These are phyloP conservation scores for Syncephalastrum contaminatum DNA, from an alignment of 371 early-diverging fungal genomes.

Conservation along the genomic window DNA sequence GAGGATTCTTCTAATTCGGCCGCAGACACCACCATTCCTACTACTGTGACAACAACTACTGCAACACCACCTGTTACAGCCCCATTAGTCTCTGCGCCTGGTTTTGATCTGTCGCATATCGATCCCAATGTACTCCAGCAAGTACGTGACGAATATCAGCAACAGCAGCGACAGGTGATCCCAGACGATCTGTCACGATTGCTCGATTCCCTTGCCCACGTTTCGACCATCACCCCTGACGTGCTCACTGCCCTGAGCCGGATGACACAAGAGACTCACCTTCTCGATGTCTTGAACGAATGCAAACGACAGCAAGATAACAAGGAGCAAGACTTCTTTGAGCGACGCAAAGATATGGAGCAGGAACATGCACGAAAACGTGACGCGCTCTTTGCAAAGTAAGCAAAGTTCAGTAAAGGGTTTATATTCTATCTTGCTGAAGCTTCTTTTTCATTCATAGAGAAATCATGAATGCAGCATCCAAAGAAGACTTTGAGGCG, in stretches of 20 bases:
- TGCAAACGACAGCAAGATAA: slow-evolving; percentile 33
- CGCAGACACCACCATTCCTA: no score
- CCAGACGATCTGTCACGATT: slow-evolving; percentile 14
- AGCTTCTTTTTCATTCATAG: background rate
- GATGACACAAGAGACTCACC: slow-evolving; percentile 34
- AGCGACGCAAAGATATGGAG: slow-evolving; percentile 27
- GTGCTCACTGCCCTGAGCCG: slow-evolving; percentile 29
- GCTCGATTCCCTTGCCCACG: slow-evolving; percentile 19
- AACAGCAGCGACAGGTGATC: background rate
- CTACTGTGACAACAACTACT: no score
- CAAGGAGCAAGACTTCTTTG: slow-evolving; percentile 34
- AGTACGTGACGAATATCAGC: slow-evolving; percentile 39
- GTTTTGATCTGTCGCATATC: slow-evolving; percentile 26
- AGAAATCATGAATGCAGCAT: background rate
- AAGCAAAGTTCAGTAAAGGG: background rate
- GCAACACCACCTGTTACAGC: no score
- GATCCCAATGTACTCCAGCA: slow-evolving; percentile 35
- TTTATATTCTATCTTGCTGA: background rate
- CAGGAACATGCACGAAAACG: slow-evolving; percentile 24
- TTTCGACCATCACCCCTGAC: slow-evolving; percentile 37
- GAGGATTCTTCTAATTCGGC: no score
- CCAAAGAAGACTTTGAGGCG: background rate
- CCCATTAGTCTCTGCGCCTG: no score
- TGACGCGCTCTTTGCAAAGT: slow-evolving; percentile 38
- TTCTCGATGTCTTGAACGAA: slow-evolving; percentile 25